Evolutionary conservation across 208 protist genomes (phyloP), one percentile per base, ranked within the genome.

Genomic region (Naegleria fowleri): DNA sequence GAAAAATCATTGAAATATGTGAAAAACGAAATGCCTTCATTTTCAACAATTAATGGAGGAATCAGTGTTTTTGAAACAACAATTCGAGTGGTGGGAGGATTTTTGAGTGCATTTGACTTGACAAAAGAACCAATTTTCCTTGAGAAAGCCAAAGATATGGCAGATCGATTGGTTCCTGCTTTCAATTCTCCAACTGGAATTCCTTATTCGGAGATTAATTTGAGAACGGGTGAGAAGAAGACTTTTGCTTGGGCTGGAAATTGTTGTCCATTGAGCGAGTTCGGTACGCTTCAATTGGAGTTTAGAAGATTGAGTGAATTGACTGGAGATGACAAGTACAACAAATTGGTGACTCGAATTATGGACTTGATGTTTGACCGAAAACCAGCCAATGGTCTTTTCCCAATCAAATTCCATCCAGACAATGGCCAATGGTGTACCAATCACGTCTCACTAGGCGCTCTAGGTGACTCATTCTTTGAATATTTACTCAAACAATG

Each of bases 21-120:
- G 40, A 83, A 59, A 0, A 79, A 93, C 16, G 36, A 91, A 6
- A 88, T 95, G 29, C 22, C 22, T 40, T 79, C 67, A 25, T 79
- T 79, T 36, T 79, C 67, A 7, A 22, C 22, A 13, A 11, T 33
- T n/a, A 48, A 48, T 51, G 19, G 55, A 25, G 85, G 51, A n/a
- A 90, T 97, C 16, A 94, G 89, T 39, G 76, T 96, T 29, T 98
- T 98, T 91, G 96, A 98, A 91, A 95, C 95, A 19, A 96, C 79
- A 33, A 98, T 98, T 86, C 86, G 96, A 59, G 92, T 94, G 43
- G 11, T 98, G 0, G 96, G 95, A 40, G 94, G 93, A 29, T 94
- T 97, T 67, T 79, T 98, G 6, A 92, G 95, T 22, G 94, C 93
- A 5, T 97, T 97, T 91, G 91, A 96, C 33, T 92, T 97, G 11